phyloP scores from a whole-genome alignment of 345 rosid genomes.

The Noccaea bulbosa region DNA sequence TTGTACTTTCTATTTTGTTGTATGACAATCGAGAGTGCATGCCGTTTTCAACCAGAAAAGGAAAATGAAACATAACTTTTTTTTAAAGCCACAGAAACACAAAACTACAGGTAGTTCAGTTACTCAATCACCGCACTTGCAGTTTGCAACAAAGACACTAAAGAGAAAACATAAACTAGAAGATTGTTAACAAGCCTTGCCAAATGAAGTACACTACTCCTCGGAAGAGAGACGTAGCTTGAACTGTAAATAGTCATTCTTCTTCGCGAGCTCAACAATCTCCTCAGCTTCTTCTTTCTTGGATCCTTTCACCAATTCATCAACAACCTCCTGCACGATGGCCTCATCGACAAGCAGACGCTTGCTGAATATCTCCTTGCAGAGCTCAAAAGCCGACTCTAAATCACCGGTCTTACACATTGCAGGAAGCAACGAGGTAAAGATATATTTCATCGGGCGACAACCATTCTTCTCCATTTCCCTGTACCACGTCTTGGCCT shows the following conservation, averaged over 20 bases:
- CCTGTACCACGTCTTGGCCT: conserved; percentile 56
- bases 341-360: conserved; percentile 34
- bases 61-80: neutral
- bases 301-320: conserved; percentile 54
- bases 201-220: conserved; percentile 21
- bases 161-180: conserved; percentile 8
- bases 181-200: conserved; percentile 14
- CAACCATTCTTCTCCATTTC: conserved; percentile 46
- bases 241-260: conserved; percentile 41
- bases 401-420: conserved; percentile 59
- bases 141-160: conserved; percentile 28
- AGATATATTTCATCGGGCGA: conserved; percentile 43
- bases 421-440: conserved; percentile 50
- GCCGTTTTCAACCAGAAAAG: neutral
- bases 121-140: conserved; percentile 14
- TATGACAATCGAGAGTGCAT: too few relatives aligned
- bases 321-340: conserved; percentile 55
- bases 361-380: conserved; percentile 45
- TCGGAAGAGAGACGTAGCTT: conserved; percentile 42
- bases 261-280: conserved; percentile 54
- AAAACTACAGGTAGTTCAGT: conserved; percentile 16
- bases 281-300: conserved; percentile 58
- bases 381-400: conserved; percentile 54
- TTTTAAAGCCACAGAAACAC: conserved; percentile 8
- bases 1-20: too few relatives aligned